phyloP scores from a whole-genome alignment of 2,329 filamentous ascomycete genomes.

The Colletotrichum sp. region DNA sequence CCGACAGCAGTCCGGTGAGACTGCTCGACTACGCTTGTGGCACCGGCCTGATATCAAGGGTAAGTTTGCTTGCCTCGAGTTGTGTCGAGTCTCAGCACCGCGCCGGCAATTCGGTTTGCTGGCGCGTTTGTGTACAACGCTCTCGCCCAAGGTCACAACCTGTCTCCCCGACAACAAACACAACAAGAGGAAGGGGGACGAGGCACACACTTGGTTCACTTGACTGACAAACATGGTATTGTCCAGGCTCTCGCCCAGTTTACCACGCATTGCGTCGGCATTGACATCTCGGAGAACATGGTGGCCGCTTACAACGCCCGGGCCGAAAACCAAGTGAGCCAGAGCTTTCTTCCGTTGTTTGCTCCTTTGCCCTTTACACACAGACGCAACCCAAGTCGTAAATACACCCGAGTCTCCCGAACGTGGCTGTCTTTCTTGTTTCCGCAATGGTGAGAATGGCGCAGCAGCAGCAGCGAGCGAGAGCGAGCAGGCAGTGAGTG shows the following conservation, averaged over 20 bases:
- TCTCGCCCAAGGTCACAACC: background rate
- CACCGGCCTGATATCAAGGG: slow-evolving; percentile 69
- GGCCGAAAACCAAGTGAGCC: slow-evolving; percentile 55
- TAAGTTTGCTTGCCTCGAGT: slow-evolving; percentile 36
- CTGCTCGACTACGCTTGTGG: slow-evolving; percentile 81
- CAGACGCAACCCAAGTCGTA: background rate
- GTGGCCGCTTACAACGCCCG: slow-evolving; percentile 68
- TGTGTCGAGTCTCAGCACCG: background rate
- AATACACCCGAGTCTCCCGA: background rate
- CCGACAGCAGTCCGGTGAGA: slow-evolving; percentile 38
- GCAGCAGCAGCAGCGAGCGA: background rate
- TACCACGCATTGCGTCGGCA: slow-evolving; percentile 66
- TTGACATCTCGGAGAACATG: slow-evolving; percentile 77
- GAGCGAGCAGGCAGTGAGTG: background rate
- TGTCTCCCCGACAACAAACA: background rate
- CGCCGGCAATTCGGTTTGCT: background rate
- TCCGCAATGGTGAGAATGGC: background rate
- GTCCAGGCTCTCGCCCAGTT: slow-evolving; percentile 63
- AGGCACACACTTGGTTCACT: background rate
- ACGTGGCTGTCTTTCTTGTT: background rate
- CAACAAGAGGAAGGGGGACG: background rate
- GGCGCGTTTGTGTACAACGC: background rate
- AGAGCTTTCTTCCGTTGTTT: background rate
- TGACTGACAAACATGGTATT: background rate
- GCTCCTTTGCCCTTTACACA: background rate